These are phyloP conservation scores for Collybia sordida DNA, from an alignment of 768 basidiomycete genomes.

Conservation along the genomic window DNA sequence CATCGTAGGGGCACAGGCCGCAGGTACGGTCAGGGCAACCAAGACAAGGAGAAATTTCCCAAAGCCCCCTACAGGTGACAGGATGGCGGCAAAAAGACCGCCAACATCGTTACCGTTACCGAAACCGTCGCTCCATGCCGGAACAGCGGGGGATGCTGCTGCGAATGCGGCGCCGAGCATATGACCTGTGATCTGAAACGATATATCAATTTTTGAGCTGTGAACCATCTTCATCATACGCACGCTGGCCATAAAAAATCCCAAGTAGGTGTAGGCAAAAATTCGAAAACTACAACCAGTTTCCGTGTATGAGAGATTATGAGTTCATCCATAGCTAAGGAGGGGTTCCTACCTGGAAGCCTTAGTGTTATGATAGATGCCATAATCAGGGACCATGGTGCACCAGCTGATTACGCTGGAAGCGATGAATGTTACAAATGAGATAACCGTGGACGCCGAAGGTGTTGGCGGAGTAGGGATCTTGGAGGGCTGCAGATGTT, in stretches of 20 bases:
- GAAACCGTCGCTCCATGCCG: slow-evolving; percentile 57
- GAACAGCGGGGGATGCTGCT: slow-evolving; percentile 52
- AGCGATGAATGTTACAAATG: slow-evolving; percentile 37
- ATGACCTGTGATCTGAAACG: slow-evolving; percentile 38
- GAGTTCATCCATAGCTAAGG: neutral
- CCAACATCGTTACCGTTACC: slow-evolving; percentile 54
- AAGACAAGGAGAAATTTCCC: slow-evolving; percentile 73
- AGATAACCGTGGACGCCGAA: slow-evolving; percentile 27
- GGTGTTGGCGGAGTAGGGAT: slow-evolving; percentile 21
- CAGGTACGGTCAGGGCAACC: slow-evolving; percentile 72
- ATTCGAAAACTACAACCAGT: slow-evolving; percentile 49
- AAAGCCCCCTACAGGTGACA: slow-evolving; percentile 61
- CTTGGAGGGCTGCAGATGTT: slow-evolving; percentile 40
- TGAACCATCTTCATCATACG: slow-evolving; percentile 14
- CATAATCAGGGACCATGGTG: slow-evolving; percentile 43
- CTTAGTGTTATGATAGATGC: slow-evolving; percentile 37
- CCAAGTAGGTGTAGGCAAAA: slow-evolving; percentile 64
- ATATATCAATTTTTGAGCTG: slow-evolving; percentile 6
- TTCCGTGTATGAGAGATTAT: neutral
- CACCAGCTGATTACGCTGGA: slow-evolving; percentile 41
- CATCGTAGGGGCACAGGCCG: slow-evolving; percentile 74
- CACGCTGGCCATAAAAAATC: slow-evolving; percentile 62
- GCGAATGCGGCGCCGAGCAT: slow-evolving; percentile 72
- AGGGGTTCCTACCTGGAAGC: slow-evolving; percentile 26
- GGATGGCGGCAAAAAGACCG: slow-evolving; percentile 61